Evolutionary conservation across 345 rosid species (phyloP).

Genomic region (Citrus glauca): DNA sequence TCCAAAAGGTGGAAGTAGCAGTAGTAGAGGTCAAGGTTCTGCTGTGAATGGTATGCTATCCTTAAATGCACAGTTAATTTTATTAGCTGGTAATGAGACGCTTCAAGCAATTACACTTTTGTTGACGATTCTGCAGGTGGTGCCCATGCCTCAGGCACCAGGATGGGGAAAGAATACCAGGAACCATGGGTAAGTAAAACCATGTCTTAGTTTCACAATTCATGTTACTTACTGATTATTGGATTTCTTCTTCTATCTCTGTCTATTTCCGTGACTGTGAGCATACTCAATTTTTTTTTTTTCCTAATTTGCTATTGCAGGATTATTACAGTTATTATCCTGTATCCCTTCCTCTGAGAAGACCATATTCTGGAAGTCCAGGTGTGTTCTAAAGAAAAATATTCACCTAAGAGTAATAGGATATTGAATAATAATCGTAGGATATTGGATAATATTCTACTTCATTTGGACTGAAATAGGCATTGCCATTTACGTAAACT

Average conservation of each 20-base stretch:
- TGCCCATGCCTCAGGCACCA: slow-evolving; percentile 28
- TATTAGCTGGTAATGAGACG: not conserved
- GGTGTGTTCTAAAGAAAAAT: slow-evolving; percentile 32
- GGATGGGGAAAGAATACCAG: slow-evolving; percentile 49
- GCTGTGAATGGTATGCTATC: slow-evolving; percentile 22
- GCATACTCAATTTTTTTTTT: not conserved
- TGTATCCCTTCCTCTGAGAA: slow-evolving; percentile 68
- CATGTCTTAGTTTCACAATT: slow-evolving; percentile 3
- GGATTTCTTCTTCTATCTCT: not conserved
- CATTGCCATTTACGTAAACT: not conserved
- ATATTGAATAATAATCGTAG: not conserved
- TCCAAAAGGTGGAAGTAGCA: slow-evolving; percentile 22
- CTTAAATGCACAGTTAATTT: not conserved
- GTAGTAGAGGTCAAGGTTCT: slow-evolving; percentile 19
- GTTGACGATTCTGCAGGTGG: slow-evolving; percentile 32
- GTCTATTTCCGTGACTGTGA: not conserved
- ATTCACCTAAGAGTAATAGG: slow-evolving; percentile 3
- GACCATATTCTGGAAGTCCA: slow-evolving; percentile 80
- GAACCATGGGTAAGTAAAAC: slow-evolving; percentile 85
- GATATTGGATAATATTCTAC: not conserved
- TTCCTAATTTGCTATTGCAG: slow-evolving; percentile 31
- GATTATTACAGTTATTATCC: slow-evolving; percentile 81
- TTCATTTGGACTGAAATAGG: not conserved
- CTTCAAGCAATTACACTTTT: slow-evolving; percentile 11
- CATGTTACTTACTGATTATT: not conserved